Percentiles rank a stretch among this genome's conserved stretches.
These are phyloP conservation scores for Moelleriella libera DNA, from an alignment of 2,329 filamentous ascomycete genomes.

Conservation along the genomic window DNA sequence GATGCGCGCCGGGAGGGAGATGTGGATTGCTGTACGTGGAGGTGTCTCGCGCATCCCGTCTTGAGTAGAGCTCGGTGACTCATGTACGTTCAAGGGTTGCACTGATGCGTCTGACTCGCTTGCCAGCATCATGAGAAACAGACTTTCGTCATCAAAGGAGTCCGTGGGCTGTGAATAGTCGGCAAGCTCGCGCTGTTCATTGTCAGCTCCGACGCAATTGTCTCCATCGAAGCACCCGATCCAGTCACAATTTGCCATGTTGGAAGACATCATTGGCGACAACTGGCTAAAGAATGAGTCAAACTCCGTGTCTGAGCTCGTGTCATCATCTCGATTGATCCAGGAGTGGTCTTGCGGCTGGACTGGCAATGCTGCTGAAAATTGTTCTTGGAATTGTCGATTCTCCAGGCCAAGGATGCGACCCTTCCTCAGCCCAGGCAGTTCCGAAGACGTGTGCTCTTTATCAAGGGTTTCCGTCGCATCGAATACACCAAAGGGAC, in stretches of 20 bases:
- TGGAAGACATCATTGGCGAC: not conserved
- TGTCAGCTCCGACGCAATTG: not conserved
- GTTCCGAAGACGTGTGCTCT: too few relatives aligned
- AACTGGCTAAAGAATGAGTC: too few relatives aligned
- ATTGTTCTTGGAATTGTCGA: not conserved
- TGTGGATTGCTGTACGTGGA: not conserved
- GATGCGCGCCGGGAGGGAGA: not conserved
- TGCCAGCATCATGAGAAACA: too few relatives aligned
- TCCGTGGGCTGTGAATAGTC: not conserved
- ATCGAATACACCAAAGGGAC: not conserved
- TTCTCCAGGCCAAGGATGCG: too few relatives aligned
- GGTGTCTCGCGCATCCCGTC: not conserved
- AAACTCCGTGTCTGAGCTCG: too few relatives aligned
- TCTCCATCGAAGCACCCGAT: not conserved
- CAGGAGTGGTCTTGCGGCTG: not conserved
- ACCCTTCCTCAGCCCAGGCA: too few relatives aligned
- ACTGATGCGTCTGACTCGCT: too few relatives aligned
- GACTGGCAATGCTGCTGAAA: not conserved
- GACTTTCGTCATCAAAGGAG: not conserved
- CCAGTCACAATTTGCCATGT: not conserved
- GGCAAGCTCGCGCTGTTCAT: not conserved
- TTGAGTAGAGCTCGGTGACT: too few relatives aligned
- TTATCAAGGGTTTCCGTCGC: not conserved
- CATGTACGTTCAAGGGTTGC: too few relatives aligned
- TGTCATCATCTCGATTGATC: too few relatives aligned